Conservation (phyloP, 257 asterid species). For the Fraxinus excelsior region DNA sequence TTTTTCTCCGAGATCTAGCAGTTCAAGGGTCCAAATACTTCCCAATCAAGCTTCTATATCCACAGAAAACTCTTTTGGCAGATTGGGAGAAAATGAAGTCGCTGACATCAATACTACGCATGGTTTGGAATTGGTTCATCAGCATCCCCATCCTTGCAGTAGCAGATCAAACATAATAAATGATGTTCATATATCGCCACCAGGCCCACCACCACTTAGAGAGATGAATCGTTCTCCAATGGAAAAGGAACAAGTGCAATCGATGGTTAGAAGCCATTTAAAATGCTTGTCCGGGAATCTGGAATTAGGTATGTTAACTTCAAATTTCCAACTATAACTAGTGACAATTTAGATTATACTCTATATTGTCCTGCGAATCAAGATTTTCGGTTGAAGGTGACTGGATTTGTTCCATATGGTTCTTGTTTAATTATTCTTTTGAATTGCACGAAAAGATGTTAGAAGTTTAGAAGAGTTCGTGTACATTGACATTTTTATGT, state of each 20-base stretch:
- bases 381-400: too few species aligned
- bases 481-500: too few species aligned
- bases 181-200: slow-evolving; percentile 38
- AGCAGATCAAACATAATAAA: slow-evolving; percentile 49
- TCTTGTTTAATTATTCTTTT: too few species aligned
- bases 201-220: slow-evolving; percentile 42
- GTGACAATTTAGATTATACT: background rate
- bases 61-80: slow-evolving; percentile 21
- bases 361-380: too few species aligned
- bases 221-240: slow-evolving; percentile 57
- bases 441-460: too few species aligned
- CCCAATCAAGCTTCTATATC: slow-evolving; percentile 67
- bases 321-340: background rate
- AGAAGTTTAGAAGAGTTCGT: too few species aligned
- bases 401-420: too few species aligned
- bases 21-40: slow-evolving; percentile 42
- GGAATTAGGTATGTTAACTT: slow-evolving; percentile 38
- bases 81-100: slow-evolving; percentile 28
- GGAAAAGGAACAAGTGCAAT: slow-evolving; percentile 48
- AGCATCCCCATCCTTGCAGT: slow-evolving; percentile 63
- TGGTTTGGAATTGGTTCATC: slow-evolving; percentile 29
- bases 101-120: slow-evolving; percentile 22
- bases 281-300: slow-evolving; percentile 42
- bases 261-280: slow-evolving; percentile 45
- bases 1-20: slow-evolving; percentile 30